Base-by-base conservation (phyloP, 2,329 filamentous ascomycete species). In the Trichophyton rubrum region DNA sequence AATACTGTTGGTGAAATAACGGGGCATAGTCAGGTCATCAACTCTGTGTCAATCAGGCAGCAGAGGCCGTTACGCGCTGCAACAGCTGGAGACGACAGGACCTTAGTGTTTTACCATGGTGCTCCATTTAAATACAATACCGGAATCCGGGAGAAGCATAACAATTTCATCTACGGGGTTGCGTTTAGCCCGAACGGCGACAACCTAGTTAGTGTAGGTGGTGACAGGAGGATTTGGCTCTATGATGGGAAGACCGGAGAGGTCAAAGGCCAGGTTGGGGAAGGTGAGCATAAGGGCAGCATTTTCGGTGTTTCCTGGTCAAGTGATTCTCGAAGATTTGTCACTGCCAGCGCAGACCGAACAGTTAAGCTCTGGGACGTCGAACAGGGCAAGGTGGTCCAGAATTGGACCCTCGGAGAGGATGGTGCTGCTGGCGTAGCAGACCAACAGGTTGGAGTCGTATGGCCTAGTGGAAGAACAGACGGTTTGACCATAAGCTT, bases 181-280 rank as follows among this genome's bases (percentile, higher is more conserved):
- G 88, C 85, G 1, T 99, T 96, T 73, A 92, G 89, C 30, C 92
- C 92, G 0, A 91, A 97, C 71, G 93, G 93, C 55, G 84, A 79
- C 45, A 78, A 79, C 41, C 78, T 99, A 63, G 88, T 93, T 38
- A 96, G 88, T 59, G 92, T 96, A 1, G 92, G 93, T 41, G 90
- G 88, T n/a, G 93, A 99, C 74, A 86, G 86, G 71, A 85, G 84
- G 70, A 96, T 99, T 65, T 95, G 93, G 79, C 78, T 99, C 8
- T 99, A 96, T 71, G 90, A 99, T 71, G 93, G 92, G 64, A 96
- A 95, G 80, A 96, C 90, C 15, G 93, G 93, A 33, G 90, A 96
- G 70, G 81, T 87, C 0, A 88, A 85, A 51, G 82, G 78, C 62
- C 81, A 89, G 66, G 86, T 99, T 67, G 72, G 74, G 6, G 75